Percentiles rank a stretch among this genome's conserved stretches.
Conservation (phyloP, 176 grass and related monocot genomes). For the Thinopyrum elongatum region DNA sequence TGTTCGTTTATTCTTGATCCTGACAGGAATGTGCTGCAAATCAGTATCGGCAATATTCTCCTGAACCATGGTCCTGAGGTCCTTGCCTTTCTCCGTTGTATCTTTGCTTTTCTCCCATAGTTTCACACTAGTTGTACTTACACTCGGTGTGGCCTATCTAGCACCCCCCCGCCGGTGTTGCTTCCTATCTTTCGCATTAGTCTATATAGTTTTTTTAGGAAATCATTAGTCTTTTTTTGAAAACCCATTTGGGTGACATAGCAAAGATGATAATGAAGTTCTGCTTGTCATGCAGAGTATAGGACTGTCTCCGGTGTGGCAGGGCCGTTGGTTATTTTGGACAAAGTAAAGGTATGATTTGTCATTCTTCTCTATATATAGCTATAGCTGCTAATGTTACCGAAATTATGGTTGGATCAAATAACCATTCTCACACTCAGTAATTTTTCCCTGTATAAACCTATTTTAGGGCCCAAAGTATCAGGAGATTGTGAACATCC, state of each 20-base stretch:
- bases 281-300: conserved; percentile 59
- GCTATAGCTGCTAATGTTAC: not conserved
- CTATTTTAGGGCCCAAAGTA: conserved; percentile 78
- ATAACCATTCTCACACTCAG: not conserved
- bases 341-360: conserved; percentile 82
- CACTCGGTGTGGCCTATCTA: not conserved
- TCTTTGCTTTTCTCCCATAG: not conserved
- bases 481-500: conserved; percentile 97
- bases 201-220: no score
- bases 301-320: conserved; percentile 92
- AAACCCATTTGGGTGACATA: not conserved
- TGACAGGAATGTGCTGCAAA: not conserved
- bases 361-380: conserved; percentile 15
- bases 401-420: not conserved
- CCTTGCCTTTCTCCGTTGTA: not conserved
- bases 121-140: not conserved
- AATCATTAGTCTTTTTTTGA: no score
- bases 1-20: not conserved
- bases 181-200: not conserved
- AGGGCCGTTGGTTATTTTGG: conserved; percentile 89
- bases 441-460: not conserved
- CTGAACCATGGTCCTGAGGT: no score
- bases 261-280: not conserved
- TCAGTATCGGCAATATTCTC: no score
- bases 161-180: not conserved